These are phyloP conservation scores for Colletotrichum sp. DNA, from an alignment of 2,329 filamentous ascomycete species.

Conservation along the genomic window DNA sequence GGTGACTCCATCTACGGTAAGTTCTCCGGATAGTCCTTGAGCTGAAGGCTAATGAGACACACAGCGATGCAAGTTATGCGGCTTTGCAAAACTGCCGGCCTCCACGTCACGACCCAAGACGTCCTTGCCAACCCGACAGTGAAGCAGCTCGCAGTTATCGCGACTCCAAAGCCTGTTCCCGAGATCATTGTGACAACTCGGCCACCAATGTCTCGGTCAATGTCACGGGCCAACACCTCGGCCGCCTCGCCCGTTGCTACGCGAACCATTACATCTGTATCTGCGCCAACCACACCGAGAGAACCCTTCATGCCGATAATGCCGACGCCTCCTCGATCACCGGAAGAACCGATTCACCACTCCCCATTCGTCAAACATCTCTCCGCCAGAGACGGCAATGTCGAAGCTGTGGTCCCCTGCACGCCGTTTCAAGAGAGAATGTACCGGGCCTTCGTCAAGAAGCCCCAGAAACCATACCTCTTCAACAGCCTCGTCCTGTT, in stretches of 20 bases:
- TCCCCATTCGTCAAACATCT: not conserved
- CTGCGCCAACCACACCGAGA: not conserved
- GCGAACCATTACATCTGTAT: not conserved
- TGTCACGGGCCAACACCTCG: not conserved
- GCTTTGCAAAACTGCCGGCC: slow-evolving; percentile 61
- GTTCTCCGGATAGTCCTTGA: not conserved
- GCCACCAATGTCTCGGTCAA: not conserved
- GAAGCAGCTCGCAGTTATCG: not conserved
- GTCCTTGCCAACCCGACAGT: slow-evolving; percentile 4
- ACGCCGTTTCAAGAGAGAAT: slow-evolving; percentile 62
- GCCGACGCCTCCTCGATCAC: not conserved
- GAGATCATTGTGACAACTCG: not conserved
- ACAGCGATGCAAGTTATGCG: slow-evolving; percentile 43
- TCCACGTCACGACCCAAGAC: slow-evolving; percentile 47
- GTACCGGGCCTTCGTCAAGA: slow-evolving; percentile 35
- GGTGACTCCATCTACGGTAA: slow-evolving; percentile 46
- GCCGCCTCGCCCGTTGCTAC: not conserved
- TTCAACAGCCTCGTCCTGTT: slow-evolving; percentile 50
- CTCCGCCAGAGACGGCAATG: not conserved
- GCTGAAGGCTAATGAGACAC: not conserved
- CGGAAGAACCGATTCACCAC: not conserved
- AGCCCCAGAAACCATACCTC: not conserved
- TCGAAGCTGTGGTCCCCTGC: slow-evolving; percentile 45
- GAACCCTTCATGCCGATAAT: not conserved
- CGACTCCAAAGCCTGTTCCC: not conserved